phyloP scores from a whole-genome alignment of 306 rosid species.

The Phaseolus lunatus region DNA sequence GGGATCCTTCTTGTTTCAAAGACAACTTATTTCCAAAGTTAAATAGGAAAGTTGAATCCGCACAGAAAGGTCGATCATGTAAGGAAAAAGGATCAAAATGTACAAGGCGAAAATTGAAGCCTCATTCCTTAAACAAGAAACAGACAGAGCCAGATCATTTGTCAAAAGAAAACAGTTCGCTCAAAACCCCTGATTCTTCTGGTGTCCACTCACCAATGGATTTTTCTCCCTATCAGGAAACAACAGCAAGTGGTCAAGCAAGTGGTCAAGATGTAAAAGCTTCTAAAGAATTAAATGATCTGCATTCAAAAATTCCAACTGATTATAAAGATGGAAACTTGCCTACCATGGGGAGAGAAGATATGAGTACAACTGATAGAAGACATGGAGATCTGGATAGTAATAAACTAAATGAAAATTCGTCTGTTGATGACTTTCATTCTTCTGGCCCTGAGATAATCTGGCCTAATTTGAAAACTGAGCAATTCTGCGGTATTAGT shows the following conservation, averaged over 20 bases:
- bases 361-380: constrained; percentile 40
- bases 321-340: constrained; percentile 50
- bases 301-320: constrained; percentile 48
- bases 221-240: constrained; percentile 85
- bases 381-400: constrained; percentile 41
- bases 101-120: constrained; percentile 60
- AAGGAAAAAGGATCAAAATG: constrained; percentile 66
- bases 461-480: constrained; percentile 50
- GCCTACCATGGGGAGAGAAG: constrained; percentile 44
- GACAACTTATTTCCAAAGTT: constrained; percentile 69
- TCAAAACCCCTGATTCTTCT: constrained; percentile 60
- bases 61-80: constrained; percentile 55
- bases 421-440: constrained; percentile 18
- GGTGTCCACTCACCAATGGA: constrained; percentile 86
- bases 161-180: constrained; percentile 55
- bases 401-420: constrained; percentile 37
- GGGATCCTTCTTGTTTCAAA: constrained; percentile 73
- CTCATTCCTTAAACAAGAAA: constrained; percentile 56
- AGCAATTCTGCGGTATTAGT: constrained; percentile 46
- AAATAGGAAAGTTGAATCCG: constrained; percentile 46
- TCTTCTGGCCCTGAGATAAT: constrained; percentile 52
- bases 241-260: constrained; percentile 50
- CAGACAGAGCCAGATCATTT: constrained; percentile 47
- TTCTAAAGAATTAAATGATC: constrained; percentile 46
- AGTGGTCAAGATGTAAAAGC: constrained; percentile 54